Evolutionary conservation across 2,329 filamentous ascomycete genomes (phyloP).

Genomic region (Rhinocladiella mackenziei): DNA sequence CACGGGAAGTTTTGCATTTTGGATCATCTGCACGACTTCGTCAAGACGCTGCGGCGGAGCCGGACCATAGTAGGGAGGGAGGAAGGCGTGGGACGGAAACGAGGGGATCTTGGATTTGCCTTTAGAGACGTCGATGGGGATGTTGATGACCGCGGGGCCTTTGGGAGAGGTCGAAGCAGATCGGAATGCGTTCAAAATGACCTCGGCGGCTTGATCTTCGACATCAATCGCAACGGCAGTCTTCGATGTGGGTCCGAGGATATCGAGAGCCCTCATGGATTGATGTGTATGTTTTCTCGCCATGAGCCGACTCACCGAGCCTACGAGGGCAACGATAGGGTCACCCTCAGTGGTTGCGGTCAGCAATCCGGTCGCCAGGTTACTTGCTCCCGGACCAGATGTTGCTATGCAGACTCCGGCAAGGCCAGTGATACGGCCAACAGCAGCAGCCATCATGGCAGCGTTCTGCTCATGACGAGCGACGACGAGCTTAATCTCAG

Average conservation of each 20-base stretch:
- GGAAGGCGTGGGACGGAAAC: conserved; percentile 40
- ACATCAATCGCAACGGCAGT: conserved; percentile 42
- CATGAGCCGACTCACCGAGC: conserved; percentile 44
- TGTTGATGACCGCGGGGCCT: conserved; percentile 43
- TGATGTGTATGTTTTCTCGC: conserved; percentile 48
- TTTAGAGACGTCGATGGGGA: conserved; percentile 46
- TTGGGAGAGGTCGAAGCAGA: conserved; percentile 41
- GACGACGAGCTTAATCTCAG: conserved; percentile 47
- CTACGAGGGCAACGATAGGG: conserved; percentile 49
- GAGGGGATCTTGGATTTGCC: conserved; percentile 39
- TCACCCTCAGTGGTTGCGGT: conserved; percentile 49
- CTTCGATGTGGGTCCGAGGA: conserved; percentile 45
- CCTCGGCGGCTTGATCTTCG: conserved; percentile 48
- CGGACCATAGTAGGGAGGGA: conserved; percentile 41
- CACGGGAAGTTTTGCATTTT: conserved; percentile 40
- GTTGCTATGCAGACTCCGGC: conserved; percentile 49
- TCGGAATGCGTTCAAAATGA: conserved; percentile 46
- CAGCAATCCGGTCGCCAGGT: conserved; percentile 46
- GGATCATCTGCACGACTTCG: conserved; percentile 36
- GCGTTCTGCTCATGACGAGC: conserved; percentile 51
- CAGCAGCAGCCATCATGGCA: conserved; percentile 48
- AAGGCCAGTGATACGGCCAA: conserved; percentile 45
- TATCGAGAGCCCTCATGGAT: conserved; percentile 44
- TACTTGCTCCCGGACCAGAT: conserved; percentile 47
- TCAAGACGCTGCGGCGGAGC: conserved; percentile 35